phyloP scores from a whole-genome alignment of 345 rosid genomes.

The Rhodamnia rubescens region DNA sequence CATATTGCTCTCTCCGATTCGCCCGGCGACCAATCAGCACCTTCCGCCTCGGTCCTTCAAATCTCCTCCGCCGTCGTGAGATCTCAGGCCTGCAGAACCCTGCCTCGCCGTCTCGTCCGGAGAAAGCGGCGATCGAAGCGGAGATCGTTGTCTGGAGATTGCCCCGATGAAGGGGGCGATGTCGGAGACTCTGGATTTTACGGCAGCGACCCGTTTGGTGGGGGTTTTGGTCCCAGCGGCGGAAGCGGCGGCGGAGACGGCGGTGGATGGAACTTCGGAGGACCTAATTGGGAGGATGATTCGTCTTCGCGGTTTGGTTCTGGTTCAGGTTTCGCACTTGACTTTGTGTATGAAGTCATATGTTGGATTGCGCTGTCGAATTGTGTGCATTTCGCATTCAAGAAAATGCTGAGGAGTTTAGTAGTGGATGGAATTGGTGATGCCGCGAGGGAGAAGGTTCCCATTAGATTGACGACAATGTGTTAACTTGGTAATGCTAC shows the following conservation, averaged over 20 bases:
- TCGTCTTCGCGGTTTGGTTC: conserved; percentile 44
- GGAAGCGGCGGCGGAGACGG: conserved; percentile 44
- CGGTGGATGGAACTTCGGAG: conserved; percentile 54
- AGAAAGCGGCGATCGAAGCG: conserved; percentile 52
- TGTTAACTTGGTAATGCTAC: conserved; percentile 13
- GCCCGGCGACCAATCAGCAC: background rate
- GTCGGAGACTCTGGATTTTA: background rate
- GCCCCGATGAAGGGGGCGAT: conserved; percentile 4
- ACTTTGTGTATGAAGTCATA: conserved; percentile 83
- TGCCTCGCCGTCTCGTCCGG: conserved; percentile 35
- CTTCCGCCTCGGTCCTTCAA: background rate
- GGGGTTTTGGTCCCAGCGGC: conserved; percentile 25
- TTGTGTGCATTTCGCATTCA: conserved; percentile 79
- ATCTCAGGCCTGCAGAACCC: conserved; percentile 23
- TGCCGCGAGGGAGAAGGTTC: conserved; percentile 49
- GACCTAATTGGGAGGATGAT: conserved; percentile 55
- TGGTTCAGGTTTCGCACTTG: conserved; percentile 30
- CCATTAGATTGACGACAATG: conserved; percentile 36
- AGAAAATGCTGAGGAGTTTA: conserved; percentile 45
- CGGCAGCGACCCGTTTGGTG: conserved; percentile 32
- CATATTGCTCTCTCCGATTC: conserved; percentile 9
- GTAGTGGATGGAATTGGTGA: conserved; percentile 18
- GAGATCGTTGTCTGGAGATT: conserved; percentile 11
- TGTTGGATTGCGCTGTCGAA: conserved; percentile 86
- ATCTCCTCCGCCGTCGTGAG: conserved; percentile 24